Evolutionary conservation across 148 eudicot species (phyloP), one percentile per base, ranked within the genome.

Genomic region (Camellia japonica): DNA sequence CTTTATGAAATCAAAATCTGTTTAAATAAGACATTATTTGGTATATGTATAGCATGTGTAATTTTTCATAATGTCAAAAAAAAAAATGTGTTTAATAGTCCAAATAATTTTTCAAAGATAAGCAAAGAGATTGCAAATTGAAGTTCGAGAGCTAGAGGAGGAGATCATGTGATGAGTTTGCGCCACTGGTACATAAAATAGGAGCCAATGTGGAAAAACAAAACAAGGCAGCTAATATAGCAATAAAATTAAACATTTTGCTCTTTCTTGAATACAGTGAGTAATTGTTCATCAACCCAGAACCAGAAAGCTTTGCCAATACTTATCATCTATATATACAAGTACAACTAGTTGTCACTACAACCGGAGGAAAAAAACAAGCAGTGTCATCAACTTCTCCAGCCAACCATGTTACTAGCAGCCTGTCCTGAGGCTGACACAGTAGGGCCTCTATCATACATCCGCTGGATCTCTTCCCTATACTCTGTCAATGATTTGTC

Each of bases 391-490:
- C 89, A 89, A 74, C 88, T 86, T 81, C 89, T 86, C 89, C 87
- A 82, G 54, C 91, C 88, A 77, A 84, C 86, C 69, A 61, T 69
- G 69, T 76, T 74, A 5, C 71, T 62, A 65, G 82, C 55, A 41
- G 86, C 79, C 65, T 83, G 71, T 59, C 77, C 76, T 1, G 86
- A 58, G 58, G 58, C 71, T 6, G 91, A 80, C 19, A 85, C 86
- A 11, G 91, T 59, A 4, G 76, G 85, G 69, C 96, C 96, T 41
- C 87, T 77, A 83, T 90, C 79, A 65, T 96, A 96, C 98, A 96
- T 93, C 41, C 99, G 94, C 76, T 93, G 94, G 66, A 95, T 93
- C 89, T 92, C 95, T 84, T 95, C 97, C 85, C 97, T 85, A 90
- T 90, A 92, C 61, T 86, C 93, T 0, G 81, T 79, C 81, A 95